A percentile compares a stretch with the other conserved stretches of the same genome.
Conservation (phyloP, 257 asterid genomes). For the Thymus mandschuricus region DNA sequence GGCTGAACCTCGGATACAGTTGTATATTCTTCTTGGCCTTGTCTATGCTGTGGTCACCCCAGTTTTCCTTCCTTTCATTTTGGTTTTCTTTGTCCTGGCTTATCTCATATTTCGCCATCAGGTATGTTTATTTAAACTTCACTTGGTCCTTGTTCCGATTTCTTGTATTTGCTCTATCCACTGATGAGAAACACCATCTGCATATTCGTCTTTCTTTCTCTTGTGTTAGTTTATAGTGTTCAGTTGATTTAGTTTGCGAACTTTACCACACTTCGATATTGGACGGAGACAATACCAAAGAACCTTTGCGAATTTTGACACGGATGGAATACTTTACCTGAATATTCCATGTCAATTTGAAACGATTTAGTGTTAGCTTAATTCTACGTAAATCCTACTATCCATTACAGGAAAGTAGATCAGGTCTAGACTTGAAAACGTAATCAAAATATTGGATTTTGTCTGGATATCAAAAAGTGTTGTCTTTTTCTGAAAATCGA, state of each 20-base stretch:
- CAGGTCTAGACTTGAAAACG: not conserved
- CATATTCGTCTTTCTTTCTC: too few relatives aligned
- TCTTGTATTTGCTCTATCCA: not conserved
- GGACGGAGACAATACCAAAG: too few relatives aligned
- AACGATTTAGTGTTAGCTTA: not conserved
- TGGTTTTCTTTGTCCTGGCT: slow-evolving; percentile 88
- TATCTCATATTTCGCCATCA: slow-evolving; percentile 90
- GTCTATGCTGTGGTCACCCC: slow-evolving; percentile 95
- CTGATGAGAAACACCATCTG: not conserved
- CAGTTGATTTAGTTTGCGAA: not conserved
- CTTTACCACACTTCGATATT: too few relatives aligned
- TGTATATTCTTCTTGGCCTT: slow-evolving; percentile 90
- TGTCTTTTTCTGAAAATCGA: not conserved
- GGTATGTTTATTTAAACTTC: slow-evolving; percentile 49
- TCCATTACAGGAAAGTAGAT: not conserved
- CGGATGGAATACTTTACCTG: too few relatives aligned
- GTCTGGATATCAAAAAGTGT: not conserved
- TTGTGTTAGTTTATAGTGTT: not conserved
- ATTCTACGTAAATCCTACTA: not conserved
- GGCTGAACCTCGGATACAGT: slow-evolving; percentile 90
- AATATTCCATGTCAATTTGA: not conserved
- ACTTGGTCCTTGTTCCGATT: not conserved
- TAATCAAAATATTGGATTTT: not conserved
- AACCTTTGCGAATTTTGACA: too few relatives aligned
- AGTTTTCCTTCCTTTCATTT: slow-evolving; percentile 75